Conservation (phyloP, 768 basidiomycete species). For the Pleurotus cornucopiae region DNA sequence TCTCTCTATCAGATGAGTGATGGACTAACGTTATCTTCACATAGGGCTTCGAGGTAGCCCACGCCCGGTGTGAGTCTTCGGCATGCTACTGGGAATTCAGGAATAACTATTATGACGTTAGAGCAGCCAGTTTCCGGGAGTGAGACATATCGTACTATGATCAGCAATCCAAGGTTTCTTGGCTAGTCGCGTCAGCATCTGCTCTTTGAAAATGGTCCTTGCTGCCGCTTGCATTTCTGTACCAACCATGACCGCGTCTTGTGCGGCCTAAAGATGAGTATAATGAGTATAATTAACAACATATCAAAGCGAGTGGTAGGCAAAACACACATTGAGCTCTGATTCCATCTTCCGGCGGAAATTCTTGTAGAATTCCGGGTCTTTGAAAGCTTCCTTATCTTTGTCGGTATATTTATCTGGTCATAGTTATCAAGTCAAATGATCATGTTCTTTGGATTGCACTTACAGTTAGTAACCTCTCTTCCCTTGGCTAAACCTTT, state of each 20-base stretch:
- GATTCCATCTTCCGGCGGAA: conserved; percentile 46
- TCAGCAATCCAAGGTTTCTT: conserved; percentile 62
- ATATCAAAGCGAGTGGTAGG: background rate
- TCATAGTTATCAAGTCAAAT: background rate
- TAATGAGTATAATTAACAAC: background rate
- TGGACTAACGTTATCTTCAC: conserved; percentile 49
- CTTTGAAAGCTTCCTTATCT: conserved; percentile 45
- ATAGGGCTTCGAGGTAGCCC: conserved; percentile 63
- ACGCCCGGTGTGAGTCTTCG: conserved; percentile 65
- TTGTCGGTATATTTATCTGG: conserved; percentile 46
- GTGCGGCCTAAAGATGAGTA: conserved; percentile 25
- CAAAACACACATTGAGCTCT: conserved; percentile 41
- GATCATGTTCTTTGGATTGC: background rate
- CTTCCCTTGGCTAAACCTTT: conserved; percentile 33
- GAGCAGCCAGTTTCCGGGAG: background rate
- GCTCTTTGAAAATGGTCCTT: conserved; percentile 30
- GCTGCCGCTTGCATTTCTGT: conserved; percentile 32
- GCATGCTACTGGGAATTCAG: conserved; percentile 55
- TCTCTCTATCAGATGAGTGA: background rate
- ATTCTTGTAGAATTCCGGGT: conserved; percentile 40
- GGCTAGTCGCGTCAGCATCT: conserved; percentile 46
- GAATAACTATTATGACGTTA: conserved; percentile 38
- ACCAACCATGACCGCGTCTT: conserved; percentile 37
- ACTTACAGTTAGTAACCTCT: conserved; percentile 39
- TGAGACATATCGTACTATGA: conserved; percentile 29